Base-by-base conservation (phyloP, 768 basidiomycete genomes). In the Tricholoma saponaceum region DNA sequence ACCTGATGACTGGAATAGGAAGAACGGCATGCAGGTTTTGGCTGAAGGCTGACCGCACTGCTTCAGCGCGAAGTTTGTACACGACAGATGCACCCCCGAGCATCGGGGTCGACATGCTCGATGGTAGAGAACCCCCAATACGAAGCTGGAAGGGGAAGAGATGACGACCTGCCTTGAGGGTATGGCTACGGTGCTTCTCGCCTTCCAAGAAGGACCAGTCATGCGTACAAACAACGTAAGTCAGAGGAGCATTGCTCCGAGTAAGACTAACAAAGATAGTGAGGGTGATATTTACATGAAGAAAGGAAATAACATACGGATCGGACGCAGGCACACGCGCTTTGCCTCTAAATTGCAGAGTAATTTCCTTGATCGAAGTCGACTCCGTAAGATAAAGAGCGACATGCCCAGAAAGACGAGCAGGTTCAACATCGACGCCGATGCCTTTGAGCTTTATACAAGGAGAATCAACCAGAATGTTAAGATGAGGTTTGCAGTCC, bases 131-230 rank as follows among this genome's bases (percentile, higher is more conserved):
- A 37, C 92, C 92, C 22, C 92, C 91, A 26, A 98, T 77, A 59
- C 88, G 84, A 57, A 97, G 82, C 62, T 87, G 86, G 75, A 98
- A 98, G 22, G 95, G 95, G 72, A 98, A 98, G 23, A 85, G 74
- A 68, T 98, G 96, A 33, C 85, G 86, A 13, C 96, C 96, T n/a
- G 95, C 93, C 74, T 98, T 97, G 69, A 98, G 86, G 0, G 95
- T 98, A 65, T 92, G 93, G 10, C 81, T 77, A 66, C 89, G 86
- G 41, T 78, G 80, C 70, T 85, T 89, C 64, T 87, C 84, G 56
- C 90, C 90, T 64, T 92, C 88, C 51, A 96, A 85, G 76, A 97
- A 95, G 14, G 90, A 89, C 94, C 92, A 95, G 60, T 94, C 90
- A 66, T 95, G 92, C 57, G 82, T 83, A 70, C 88, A 89, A 43